Evolutionary conservation across 2,329 filamentous ascomycete genomes (phyloP).

Genomic region (Alternaria triticimaculans): DNA sequence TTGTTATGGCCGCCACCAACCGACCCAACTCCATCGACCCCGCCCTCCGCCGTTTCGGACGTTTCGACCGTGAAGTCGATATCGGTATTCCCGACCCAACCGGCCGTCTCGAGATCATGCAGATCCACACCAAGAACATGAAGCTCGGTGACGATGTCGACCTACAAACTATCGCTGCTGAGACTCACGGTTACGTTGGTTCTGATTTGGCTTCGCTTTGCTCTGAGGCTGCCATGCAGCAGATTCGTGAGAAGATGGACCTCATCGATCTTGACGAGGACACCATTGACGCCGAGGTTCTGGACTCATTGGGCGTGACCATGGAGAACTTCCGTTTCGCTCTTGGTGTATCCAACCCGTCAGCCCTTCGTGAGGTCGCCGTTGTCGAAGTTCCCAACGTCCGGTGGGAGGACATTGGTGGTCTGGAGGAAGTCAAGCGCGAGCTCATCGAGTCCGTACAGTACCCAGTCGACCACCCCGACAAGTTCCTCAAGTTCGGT

Average conservation of each 20-base stretch:
- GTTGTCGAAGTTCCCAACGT: conserved; percentile 99
- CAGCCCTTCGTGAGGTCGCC: conserved; percentile 95
- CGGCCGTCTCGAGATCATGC: conserved; percentile 96
- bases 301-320: conserved; percentile 96
- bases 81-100: conserved; percentile 98
- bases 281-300: conserved; percentile 96
- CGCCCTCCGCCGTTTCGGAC: conserved; percentile 94
- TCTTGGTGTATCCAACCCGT: conserved; percentile 97
- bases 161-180: conserved; percentile 92
- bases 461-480: conserved; percentile 98
- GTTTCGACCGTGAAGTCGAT: conserved; percentile 98
- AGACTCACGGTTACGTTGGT: conserved; percentile 99
- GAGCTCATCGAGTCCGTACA: conserved; percentile 99
- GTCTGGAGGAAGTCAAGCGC: conserved; percentile 97
- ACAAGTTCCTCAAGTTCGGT: conserved; percentile 99
- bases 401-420: conserved; percentile 99
- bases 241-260: conserved; percentile 99
- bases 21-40: conserved; percentile 98
- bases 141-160: conserved; percentile 97
- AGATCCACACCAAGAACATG: conserved; percentile 99
- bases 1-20: conserved; percentile 99
- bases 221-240: conserved; percentile 99
- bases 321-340: conserved; percentile 99
- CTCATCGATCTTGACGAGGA: conserved; percentile 98
- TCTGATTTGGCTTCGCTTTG: conserved; percentile 98